Percentiles rank a stretch among this genome's conserved stretches.
These are phyloP conservation scores for Suhomyces sp. DNA, from an alignment of 805 yeast species.

Conservation along the genomic window DNA sequence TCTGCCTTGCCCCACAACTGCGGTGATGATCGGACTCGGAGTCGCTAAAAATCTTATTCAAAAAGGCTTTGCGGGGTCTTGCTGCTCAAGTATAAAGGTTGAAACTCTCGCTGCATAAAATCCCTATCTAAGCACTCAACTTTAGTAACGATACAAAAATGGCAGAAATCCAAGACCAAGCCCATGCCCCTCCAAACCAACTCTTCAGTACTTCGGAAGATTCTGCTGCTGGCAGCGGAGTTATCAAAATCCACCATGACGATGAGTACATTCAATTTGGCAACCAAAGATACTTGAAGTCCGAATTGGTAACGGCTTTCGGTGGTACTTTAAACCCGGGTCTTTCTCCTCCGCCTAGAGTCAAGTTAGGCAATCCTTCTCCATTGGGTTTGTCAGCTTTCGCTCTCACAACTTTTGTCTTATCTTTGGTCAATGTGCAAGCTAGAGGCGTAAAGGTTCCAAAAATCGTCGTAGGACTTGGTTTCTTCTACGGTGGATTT, in stretches of 20 bases:
- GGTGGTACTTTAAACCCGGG: conserved; percentile 85
- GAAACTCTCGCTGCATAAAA: background rate
- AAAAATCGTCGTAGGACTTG: conserved; percentile 61
- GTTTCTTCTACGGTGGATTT: conserved; percentile 70
- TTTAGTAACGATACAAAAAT: background rate
- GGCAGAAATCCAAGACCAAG: conserved; percentile 36
- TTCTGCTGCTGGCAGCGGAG: background rate
- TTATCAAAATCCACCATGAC: conserved; percentile 34
- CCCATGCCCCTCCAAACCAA: conserved; percentile 25
- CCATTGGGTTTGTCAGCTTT: conserved; percentile 73
- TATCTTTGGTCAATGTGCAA: conserved; percentile 59
- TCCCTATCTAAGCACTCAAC: background rate
- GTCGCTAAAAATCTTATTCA: background rate
- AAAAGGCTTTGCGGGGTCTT: background rate
- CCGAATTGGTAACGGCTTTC: conserved; percentile 62
- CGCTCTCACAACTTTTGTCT: conserved; percentile 65
- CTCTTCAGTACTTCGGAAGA: conserved; percentile 15
- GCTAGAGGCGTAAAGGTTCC: conserved; percentile 66
- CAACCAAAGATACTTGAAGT: conserved; percentile 59
- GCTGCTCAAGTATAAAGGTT: background rate
- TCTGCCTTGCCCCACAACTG: background rate
- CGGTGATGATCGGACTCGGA: background rate
- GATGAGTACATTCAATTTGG: conserved; percentile 72
- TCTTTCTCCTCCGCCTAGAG: conserved; percentile 41
- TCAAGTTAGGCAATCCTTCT: conserved; percentile 61